These are phyloP conservation scores for Metahyphopichia silvanorum DNA, from an alignment of 805 yeast genomes.

Conservation along the genomic window DNA sequence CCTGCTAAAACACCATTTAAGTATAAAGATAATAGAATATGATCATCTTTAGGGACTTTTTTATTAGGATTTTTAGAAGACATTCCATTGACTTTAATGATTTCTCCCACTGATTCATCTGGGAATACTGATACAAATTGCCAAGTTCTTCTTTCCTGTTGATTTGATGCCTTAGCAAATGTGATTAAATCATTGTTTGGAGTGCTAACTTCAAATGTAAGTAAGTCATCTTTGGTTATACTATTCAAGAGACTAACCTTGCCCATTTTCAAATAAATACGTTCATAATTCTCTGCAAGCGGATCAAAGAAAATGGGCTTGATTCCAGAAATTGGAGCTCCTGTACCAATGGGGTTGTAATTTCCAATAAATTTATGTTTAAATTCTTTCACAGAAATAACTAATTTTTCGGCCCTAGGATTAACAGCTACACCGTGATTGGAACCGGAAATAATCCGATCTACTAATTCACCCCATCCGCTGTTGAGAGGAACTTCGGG, in stretches of 20 bases:
- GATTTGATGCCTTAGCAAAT: constrained; percentile 71
- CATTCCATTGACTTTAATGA: constrained; percentile 60
- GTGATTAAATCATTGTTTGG: constrained; percentile 47
- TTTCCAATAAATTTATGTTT: constrained; percentile 40
- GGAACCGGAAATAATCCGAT: constrained; percentile 73
- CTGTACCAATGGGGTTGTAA: constrained; percentile 25
- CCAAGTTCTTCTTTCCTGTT: constrained; percentile 52
- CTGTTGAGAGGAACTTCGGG: constrained; percentile 37
- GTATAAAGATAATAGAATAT: constrained; percentile 52
- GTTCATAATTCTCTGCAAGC: constrained; percentile 54
- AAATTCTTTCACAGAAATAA: constrained; percentile 71
- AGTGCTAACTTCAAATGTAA: constrained; percentile 54
- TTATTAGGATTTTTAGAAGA: constrained; percentile 29
- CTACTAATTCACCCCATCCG: constrained; percentile 89
- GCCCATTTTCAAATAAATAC: constrained; percentile 59
- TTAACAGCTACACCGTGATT: constrained; percentile 75
- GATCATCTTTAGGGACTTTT: constrained; percentile 46
- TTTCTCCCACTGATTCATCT: constrained; percentile 71
- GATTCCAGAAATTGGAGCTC: constrained; percentile 60
- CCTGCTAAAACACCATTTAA: constrained; percentile 64
- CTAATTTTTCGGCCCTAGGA: constrained; percentile 72
- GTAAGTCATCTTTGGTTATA: constrained; percentile 33
- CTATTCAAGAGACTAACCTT: constrained; percentile 33
- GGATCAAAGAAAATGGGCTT: constrained; percentile 66
- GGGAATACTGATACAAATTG: constrained; percentile 70